Conservation (phyloP, 495 filamentous ascomycete genomes). For the Penicillium roqueforti region DNA sequence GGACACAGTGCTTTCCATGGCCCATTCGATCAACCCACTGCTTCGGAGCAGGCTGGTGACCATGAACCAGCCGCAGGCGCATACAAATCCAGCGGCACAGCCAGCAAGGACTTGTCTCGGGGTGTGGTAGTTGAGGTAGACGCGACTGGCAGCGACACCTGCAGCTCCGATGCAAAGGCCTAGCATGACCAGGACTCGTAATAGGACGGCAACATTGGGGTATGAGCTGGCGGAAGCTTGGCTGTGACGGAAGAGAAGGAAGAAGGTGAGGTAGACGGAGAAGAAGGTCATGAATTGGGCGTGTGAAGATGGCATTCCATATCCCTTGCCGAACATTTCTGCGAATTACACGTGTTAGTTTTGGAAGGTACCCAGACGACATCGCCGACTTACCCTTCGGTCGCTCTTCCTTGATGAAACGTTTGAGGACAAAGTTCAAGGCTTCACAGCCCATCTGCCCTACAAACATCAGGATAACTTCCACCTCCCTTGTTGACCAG, state of each 20-base stretch:
- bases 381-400: constrained; percentile 56
- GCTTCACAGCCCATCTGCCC: constrained; percentile 92
- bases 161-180: constrained; percentile 57
- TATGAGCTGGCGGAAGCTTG: constrained; percentile 47
- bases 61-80: constrained; percentile 74
- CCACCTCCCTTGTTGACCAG: constrained; percentile 85
- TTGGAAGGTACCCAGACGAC: not conserved
- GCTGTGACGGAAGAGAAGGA: constrained; percentile 72
- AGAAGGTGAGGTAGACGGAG: constrained; percentile 73
- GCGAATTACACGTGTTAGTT: constrained; percentile 1
- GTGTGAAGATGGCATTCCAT: constrained; percentile 98
- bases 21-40: constrained; percentile 64
- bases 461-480: constrained; percentile 84
- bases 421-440: constrained; percentile 86
- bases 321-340: constrained; percentile 87
- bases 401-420: constrained; percentile 85
- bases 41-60: constrained; percentile 60
- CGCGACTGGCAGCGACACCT: constrained; percentile 69
- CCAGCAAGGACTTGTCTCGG: constrained; percentile 81
- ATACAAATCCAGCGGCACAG: constrained; percentile 62
- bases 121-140: constrained; percentile 95
- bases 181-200: constrained; percentile 54
- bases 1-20: constrained; percentile 60
- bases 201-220: constrained; percentile 49
- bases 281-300: constrained; percentile 93